phyloP scores from a whole-genome alignment of 2,329 filamentous ascomycete genomes.

The Aspergillus sp. region DNA sequence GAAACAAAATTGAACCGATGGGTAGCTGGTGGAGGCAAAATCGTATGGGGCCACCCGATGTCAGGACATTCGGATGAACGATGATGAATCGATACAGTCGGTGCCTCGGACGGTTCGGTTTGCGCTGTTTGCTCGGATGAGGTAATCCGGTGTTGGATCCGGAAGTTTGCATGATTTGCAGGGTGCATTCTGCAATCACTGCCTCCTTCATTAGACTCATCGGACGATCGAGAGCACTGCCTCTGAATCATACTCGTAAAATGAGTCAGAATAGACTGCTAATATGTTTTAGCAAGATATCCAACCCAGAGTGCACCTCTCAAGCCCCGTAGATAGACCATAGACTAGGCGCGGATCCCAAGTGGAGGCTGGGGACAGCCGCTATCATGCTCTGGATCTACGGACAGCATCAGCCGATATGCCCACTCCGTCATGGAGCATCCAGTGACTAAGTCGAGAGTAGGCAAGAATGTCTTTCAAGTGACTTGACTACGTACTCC shows the following conservation, averaged over 20 bases:
- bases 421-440: background rate
- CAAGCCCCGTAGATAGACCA: no score
- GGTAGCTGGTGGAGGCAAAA: background rate
- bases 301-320: no score
- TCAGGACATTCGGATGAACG: conserved; percentile 1
- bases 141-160: background rate
- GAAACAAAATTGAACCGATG: no score
- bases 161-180: conserved; percentile 6
- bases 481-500: conserved; percentile 10
- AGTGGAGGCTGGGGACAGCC: background rate
- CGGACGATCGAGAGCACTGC: no score
- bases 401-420: background rate
- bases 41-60: conserved; percentile 19
- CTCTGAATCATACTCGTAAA: no score
- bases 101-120: conserved; percentile 5
- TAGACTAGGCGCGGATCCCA: no score
- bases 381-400: background rate
- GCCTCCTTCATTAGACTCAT: background rate
- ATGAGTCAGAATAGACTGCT: no score
- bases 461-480: background rate
- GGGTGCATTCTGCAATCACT: background rate
- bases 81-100: background rate
- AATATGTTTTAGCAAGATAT: no score
- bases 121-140: conserved; percentile 11
- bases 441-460: no score